phyloP scores from a whole-genome alignment of 805 yeast species.

The Candida ulmi region DNA sequence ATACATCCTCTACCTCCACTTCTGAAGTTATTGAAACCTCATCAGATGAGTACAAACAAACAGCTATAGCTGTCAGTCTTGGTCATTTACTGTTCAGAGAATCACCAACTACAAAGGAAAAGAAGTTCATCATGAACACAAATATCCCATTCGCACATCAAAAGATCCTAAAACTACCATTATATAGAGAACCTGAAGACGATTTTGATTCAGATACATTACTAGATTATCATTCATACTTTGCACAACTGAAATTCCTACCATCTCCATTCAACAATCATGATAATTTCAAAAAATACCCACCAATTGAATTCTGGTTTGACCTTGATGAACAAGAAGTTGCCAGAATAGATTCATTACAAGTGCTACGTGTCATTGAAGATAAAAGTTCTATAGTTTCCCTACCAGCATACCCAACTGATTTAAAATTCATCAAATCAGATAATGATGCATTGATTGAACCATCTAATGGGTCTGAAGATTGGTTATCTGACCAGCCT shows the following conservation, averaged over 20 bases:
- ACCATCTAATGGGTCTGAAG: constrained; percentile 9
- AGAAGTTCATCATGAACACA: constrained; percentile 14
- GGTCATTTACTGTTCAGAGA: constrained; percentile 18
- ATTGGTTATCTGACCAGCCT: constrained; percentile 31
- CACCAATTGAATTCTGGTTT: constrained; percentile 55
- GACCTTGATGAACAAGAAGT: constrained; percentile 32
- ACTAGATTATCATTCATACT: constrained; percentile 26
- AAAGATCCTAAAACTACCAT: constrained; percentile 10
- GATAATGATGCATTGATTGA: constrained; percentile 12
- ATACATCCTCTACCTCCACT: not conserved
- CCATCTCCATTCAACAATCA: constrained; percentile 36
- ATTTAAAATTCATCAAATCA: constrained; percentile 34
- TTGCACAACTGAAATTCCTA: constrained; percentile 39
- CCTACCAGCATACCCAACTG: constrained; percentile 35
- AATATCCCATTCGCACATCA: constrained; percentile 18
- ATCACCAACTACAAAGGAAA: not conserved
- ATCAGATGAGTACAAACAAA: not conserved
- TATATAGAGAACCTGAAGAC: constrained; percentile 8
- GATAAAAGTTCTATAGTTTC: constrained; percentile 39
- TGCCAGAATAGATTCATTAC: constrained; percentile 30
- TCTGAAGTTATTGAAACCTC: not conserved
- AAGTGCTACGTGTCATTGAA: constrained; percentile 38
- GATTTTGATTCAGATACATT: constrained; percentile 6
- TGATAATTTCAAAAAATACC: constrained; percentile 28
- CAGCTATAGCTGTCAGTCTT: constrained; percentile 17